A percentile compares a stretch with the other conserved stretches of the same genome.
Conservation (phyloP, 139 green algal genomes). For the Volvox africanus region DNA sequence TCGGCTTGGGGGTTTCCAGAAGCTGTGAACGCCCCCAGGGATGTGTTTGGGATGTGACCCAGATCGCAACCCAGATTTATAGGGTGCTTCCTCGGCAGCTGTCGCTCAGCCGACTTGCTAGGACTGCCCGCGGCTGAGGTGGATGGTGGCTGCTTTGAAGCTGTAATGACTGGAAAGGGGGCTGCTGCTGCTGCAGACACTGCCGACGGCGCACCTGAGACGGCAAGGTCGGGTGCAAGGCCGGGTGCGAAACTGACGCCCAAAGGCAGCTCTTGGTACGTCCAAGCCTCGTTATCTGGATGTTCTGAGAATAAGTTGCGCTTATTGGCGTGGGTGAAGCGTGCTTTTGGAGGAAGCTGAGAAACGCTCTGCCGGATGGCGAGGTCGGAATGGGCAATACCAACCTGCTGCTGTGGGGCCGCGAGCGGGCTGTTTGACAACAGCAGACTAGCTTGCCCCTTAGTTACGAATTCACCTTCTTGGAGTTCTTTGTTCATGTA, state of each 20-base stretch:
- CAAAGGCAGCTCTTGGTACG: background rate
- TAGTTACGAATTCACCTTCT: background rate
- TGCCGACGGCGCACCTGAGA: background rate
- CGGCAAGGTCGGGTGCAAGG: background rate
- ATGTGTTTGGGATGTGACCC: background rate
- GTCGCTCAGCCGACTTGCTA: background rate
- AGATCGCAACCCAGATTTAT: background rate
- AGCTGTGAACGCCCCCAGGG: background rate
- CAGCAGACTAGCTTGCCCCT: background rate
- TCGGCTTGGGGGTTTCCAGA: background rate
- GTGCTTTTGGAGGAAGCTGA: conserved; percentile 26
- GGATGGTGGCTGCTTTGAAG: background rate
- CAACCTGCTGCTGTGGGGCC: background rate
- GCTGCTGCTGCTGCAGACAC: background rate
- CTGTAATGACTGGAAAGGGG: background rate
- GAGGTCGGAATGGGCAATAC: background rate
- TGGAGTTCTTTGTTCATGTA: background rate
- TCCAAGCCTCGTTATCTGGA: background rate
- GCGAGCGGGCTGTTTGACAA: background rate
- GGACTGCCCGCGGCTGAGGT: background rate
- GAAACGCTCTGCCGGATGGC: no score
- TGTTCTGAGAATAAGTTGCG: background rate
- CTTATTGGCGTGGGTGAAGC: conserved; percentile 23
- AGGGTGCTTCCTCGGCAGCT: background rate
- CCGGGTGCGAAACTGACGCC: background rate